Percentiles rank a stretch among this genome's conserved stretches.
phyloP scores from a whole-genome alignment of 208 protist species.

The Leishmania mexicana region DNA sequence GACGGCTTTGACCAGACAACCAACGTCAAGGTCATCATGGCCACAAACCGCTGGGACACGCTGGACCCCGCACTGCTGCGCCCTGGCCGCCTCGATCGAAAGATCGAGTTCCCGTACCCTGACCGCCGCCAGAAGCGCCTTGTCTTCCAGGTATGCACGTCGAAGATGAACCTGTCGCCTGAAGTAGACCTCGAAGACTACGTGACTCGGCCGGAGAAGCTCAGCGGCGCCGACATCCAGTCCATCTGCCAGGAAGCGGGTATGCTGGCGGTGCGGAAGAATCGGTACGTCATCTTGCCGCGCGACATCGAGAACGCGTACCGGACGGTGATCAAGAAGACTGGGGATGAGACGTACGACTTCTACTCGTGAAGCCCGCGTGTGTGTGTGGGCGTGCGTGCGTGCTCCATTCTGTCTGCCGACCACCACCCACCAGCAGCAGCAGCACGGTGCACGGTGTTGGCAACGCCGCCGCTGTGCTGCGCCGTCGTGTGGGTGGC shows the following conservation, averaged over 20 bases:
- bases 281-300: slow-evolving; percentile 99
- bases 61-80: slow-evolving; percentile 99
- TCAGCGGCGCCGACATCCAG: slow-evolving; percentile 98
- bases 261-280: slow-evolving; percentile 99
- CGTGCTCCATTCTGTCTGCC: not conserved
- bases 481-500: too few species aligned
- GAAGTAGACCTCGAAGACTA: slow-evolving; percentile 98
- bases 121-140: slow-evolving; percentile 99
- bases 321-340: slow-evolving; percentile 85
- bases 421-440: too few species aligned
- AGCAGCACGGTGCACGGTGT: too few species aligned
- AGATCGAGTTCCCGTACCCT: slow-evolving; percentile 99
- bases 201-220: slow-evolving; percentile 98
- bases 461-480: too few species aligned
- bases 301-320: slow-evolving; percentile 99
- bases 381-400: not conserved
- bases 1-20: slow-evolving; percentile 99
- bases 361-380: slow-evolving; percentile 72
- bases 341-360: slow-evolving; percentile 80
- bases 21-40: slow-evolving; percentile 99
- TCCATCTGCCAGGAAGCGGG: slow-evolving; percentile 99
- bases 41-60: slow-evolving; percentile 99
- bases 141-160: slow-evolving; percentile 99
- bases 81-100: slow-evolving; percentile 96
- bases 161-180: slow-evolving; percentile 98